A percentile compares a stretch with the other conserved stretches of the same genome.
These are phyloP conservation scores for Venturia aucupariae DNA, from an alignment of 2,329 filamentous ascomycete genomes.

Conservation along the genomic window DNA sequence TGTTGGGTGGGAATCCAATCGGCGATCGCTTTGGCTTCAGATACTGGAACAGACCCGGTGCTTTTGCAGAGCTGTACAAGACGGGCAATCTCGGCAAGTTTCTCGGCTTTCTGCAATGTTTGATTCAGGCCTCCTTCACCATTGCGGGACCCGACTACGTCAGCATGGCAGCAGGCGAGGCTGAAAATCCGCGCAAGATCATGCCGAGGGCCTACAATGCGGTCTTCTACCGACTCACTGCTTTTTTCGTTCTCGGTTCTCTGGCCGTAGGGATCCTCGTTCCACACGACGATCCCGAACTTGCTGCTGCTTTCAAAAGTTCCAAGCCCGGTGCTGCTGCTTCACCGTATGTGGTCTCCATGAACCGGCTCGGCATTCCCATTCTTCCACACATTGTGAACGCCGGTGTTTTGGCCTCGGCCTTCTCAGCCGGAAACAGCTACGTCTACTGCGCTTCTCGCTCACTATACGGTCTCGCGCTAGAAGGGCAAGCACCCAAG, in stretches of 20 bases:
- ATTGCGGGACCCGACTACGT: slow-evolving; percentile 61
- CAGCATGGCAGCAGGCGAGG: slow-evolving; percentile 56
- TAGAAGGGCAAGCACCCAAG: slow-evolving; percentile 44
- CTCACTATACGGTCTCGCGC: slow-evolving; percentile 43
- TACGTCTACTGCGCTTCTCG: slow-evolving; percentile 47
- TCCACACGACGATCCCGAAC: slow-evolving; percentile 55
- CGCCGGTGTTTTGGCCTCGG: slow-evolving; percentile 59
- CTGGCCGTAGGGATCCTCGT: slow-evolving; percentile 64
- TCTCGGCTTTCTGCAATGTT: slow-evolving; percentile 65
- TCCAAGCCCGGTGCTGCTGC: slow-evolving; percentile 58
- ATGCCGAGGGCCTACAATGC: slow-evolving; percentile 69
- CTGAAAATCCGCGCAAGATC: slow-evolving; percentile 58
- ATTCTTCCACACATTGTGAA: slow-evolving; percentile 64
- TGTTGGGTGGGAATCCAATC: slow-evolving; percentile 73
- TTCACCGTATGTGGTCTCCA: slow-evolving; percentile 58
- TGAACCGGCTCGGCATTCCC: slow-evolving; percentile 54
- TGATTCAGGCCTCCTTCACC: slow-evolving; percentile 62
- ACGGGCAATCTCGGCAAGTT: slow-evolving; percentile 60
- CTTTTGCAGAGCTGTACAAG: slow-evolving; percentile 59
- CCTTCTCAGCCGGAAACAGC: slow-evolving; percentile 53
- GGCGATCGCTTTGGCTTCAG: slow-evolving; percentile 65
- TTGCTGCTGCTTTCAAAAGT: slow-evolving; percentile 51
- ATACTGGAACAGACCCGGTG: slow-evolving; percentile 57
- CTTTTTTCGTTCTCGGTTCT: slow-evolving; percentile 67
- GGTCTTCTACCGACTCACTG: slow-evolving; percentile 67